Percentiles rank a stretch among this genome's conserved stretches.
Conservation (phyloP, 2,329 filamentous ascomycete species). For the Dactylellina parvicollis region DNA sequence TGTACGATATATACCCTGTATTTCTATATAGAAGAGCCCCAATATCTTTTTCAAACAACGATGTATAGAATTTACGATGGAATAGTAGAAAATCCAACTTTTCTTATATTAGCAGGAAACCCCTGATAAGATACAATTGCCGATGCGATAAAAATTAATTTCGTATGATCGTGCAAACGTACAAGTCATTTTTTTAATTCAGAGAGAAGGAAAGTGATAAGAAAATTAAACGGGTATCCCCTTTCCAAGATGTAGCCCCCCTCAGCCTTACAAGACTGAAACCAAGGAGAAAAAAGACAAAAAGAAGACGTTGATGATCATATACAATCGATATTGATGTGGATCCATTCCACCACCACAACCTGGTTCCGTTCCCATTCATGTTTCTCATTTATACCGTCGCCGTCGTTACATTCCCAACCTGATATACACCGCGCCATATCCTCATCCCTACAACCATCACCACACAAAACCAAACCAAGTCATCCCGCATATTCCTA, state of each 20-base stretch:
- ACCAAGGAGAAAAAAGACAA: neutral
- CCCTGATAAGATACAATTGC: neutral
- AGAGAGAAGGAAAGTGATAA: neutral
- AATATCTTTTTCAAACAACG: constrained; percentile 9
- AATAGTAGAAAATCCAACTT: neutral
- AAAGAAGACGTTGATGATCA: neutral
- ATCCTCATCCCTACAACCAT: constrained; percentile 26
- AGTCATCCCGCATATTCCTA: too few species aligned
- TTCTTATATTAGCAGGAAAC: neutral
- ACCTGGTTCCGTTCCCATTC: neutral
- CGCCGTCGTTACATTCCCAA: neutral
- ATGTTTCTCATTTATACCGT: too few species aligned
- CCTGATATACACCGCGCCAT: neutral
- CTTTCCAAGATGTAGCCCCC: neutral
- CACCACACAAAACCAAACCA: constrained; percentile 38
- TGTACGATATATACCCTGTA: constrained; percentile 52
- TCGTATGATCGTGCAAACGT: constrained; percentile 20
- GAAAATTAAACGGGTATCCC: neutral
- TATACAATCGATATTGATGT: constrained; percentile 1
- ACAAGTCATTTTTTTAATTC: neutral
- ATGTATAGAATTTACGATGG: constrained; percentile 32
- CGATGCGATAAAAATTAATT: constrained; percentile 37
- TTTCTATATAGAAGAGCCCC: constrained; percentile 44
- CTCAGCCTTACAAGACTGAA: neutral
- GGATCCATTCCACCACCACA: neutral